Base-by-base conservation (phyloP, 1,284 basidiomycete species). In the Amylostereum chailletii region DNA sequence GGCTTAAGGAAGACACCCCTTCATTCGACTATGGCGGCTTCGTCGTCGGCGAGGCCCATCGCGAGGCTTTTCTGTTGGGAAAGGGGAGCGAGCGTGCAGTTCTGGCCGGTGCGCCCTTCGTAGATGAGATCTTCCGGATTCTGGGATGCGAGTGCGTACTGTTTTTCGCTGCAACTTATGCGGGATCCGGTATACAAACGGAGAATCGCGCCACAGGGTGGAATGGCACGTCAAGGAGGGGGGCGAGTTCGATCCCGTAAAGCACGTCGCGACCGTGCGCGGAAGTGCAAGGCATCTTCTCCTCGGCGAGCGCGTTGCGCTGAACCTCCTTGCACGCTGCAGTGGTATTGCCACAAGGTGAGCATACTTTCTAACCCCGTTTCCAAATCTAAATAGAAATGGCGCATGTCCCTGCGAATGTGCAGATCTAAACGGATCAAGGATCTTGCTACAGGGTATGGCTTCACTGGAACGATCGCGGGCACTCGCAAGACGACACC, bases 401-500 rank as follows among this genome's bases (percentile, higher is more conserved):
- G 34, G n/a, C 45, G 40, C 41, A n/a, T 32, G 29, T 37, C 40
- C 50, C 19, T 19, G 19, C 19, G 19, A 19, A 45, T 4, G 42
- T 46, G 39, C 52, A 94, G 92, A 62, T 94, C 91, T 34, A 85
- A 83, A 60, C 70, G 68, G 48, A 84, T 96, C 64, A 81, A 86
- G 52, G 84, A 92, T 60, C 74, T 88, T n/a, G 94, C 95, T 2
- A 69, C 79, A 45, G 71, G 74, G 6, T 82, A 81, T 52, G 92
- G 93, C 0, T 99, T 86, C 72, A 76, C 83, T 50, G 94, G 96
- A 2, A 83, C 90, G 56, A 81, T 99, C 48, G 94, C 95, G 8
- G 95, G 95, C 9, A 99, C 96, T 26, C 76, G 95, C 53, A 99
- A 99, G 76, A 99, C 95, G 0, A 98, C 95, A 1, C 96, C 95